These are phyloP conservation scores for Curvularia spicifera DNA, from an alignment of 2,329 filamentous ascomycete species.

Conservation along the genomic window DNA sequence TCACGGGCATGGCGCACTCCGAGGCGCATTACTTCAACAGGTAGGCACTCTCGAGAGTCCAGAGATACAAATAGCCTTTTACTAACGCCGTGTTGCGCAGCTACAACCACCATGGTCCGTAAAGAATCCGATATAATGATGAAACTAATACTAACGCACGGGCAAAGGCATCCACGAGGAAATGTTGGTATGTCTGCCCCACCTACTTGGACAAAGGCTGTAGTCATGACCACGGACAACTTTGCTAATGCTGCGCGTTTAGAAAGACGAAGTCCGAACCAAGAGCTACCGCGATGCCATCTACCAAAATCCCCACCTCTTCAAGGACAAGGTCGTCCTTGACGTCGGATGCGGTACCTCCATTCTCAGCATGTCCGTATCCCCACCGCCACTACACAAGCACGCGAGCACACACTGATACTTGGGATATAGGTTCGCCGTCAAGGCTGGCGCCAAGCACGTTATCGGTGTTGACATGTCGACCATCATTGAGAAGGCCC, in stretches of 20 bases:
- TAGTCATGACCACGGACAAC: conserved; percentile 5
- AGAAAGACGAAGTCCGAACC: conserved; percentile 99
- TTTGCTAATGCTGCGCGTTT: conserved; percentile 19
- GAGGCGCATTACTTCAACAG: conserved; percentile 99
- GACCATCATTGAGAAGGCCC: conserved; percentile 98
- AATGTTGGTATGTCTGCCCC: conserved; percentile 78
- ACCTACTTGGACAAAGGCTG: conserved; percentile 11
- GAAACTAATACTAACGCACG: conserved; percentile 49
- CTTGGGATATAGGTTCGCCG: conserved; percentile 77
- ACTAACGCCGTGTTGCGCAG: conserved; percentile 60
- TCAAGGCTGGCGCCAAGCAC: conserved; percentile 94
- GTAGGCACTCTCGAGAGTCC: conserved; percentile 57
- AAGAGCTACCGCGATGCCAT: conserved; percentile 97
- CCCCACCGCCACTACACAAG: conserved; percentile 16
- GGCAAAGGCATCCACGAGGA: conserved; percentile 88
- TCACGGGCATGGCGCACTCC: conserved; percentile 83
- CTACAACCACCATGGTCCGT: conserved; percentile 96
- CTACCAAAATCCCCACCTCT: conserved; percentile 92
- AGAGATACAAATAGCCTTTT: conserved; percentile 21
- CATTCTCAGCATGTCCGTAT: conserved; percentile 93
- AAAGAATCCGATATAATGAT: conserved; percentile 39
- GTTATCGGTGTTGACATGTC: conserved; percentile 99
- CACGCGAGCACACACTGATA: conserved; percentile 31
- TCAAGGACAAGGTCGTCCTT: conserved; percentile 91
- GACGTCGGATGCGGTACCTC: conserved; percentile 97